These are phyloP conservation scores for Pythium myriotylum DNA, from an alignment of 352 stramenopile species.

Conservation along the genomic window DNA sequence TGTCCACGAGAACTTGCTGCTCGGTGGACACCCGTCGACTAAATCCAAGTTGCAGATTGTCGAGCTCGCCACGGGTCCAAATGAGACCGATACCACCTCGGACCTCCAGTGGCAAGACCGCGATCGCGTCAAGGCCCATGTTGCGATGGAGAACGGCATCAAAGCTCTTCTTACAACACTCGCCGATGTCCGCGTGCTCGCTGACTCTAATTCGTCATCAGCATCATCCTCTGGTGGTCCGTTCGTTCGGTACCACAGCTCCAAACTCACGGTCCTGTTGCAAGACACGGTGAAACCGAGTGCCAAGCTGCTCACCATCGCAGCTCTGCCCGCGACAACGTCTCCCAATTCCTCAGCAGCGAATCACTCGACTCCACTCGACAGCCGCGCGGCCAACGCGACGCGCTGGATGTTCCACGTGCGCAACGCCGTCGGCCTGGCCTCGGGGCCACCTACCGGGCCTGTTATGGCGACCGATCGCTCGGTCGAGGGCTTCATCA, in stretches of 20 bases:
- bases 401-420: constrained; percentile 52
- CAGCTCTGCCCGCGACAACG: constrained; percentile 29
- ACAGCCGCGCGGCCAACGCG: constrained; percentile 18
- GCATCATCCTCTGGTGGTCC: constrained; percentile 25
- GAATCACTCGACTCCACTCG: neutral
- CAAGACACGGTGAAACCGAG: constrained; percentile 73
- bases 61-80: constrained; percentile 46
- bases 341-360: neutral
- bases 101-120: constrained; percentile 23
- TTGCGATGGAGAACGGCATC: constrained; percentile 61
- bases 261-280: constrained; percentile 77
- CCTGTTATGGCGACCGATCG: constrained; percentile 35
- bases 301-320: constrained; percentile 57
- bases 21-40: constrained; percentile 16
- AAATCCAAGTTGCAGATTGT: constrained; percentile 81
- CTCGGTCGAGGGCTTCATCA: constrained; percentile 71
- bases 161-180: constrained; percentile 58
- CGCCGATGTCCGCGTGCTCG: constrained; percentile 44
- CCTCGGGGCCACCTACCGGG: constrained; percentile 6
- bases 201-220: neutral
- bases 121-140: constrained; percentile 45
- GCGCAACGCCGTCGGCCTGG: constrained; percentile 38
- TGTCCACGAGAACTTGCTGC: constrained; percentile 55
- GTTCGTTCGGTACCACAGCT: constrained; percentile 78
- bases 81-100: neutral